Evolutionary conservation across 768 basidiomycete genomes (phyloP).

Genomic region (Suillus luteus): DNA sequence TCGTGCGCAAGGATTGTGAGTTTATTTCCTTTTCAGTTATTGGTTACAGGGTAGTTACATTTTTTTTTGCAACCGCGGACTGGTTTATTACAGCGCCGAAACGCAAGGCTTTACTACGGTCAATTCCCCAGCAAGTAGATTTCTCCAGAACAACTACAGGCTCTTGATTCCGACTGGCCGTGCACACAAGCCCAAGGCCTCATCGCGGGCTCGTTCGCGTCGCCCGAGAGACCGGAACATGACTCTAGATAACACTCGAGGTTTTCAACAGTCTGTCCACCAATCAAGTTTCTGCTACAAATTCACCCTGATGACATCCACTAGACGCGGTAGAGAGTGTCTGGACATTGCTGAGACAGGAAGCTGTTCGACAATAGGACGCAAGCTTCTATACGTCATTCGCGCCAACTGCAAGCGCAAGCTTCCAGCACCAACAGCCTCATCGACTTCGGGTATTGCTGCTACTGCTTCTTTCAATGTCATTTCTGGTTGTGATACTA

Average conservation of each 20-base stretch:
- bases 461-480: constrained; percentile 28
- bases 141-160: constrained; percentile 39
- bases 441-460: constrained; percentile 24
- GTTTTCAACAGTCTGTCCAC: constrained; percentile 63
- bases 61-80: constrained; percentile 20
- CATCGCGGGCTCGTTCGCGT: constrained; percentile 35
- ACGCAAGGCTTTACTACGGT: constrained; percentile 33
- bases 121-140: constrained; percentile 29
- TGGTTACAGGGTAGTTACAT: constrained; percentile 14
- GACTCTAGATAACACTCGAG: constrained; percentile 68
- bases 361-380: constrained; percentile 76
- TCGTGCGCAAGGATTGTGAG: constrained; percentile 89
- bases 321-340: constrained; percentile 72
- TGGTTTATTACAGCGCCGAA: constrained; percentile 42
- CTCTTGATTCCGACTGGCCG: constrained; percentile 58
- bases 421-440: constrained; percentile 26
- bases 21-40: constrained; percentile 23
- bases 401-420: constrained; percentile 79
- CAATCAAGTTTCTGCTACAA: constrained; percentile 15
- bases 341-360: constrained; percentile 95
- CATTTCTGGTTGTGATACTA: constrained; percentile 32
- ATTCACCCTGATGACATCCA: constrained; percentile 26
- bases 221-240: constrained; percentile 55
- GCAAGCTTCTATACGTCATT: constrained; percentile 95
- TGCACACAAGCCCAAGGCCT: constrained; percentile 63